Evolutionary conservation across 768 basidiomycete genomes (phyloP).

Genomic region (Auriscalpium microsporum): DNA sequence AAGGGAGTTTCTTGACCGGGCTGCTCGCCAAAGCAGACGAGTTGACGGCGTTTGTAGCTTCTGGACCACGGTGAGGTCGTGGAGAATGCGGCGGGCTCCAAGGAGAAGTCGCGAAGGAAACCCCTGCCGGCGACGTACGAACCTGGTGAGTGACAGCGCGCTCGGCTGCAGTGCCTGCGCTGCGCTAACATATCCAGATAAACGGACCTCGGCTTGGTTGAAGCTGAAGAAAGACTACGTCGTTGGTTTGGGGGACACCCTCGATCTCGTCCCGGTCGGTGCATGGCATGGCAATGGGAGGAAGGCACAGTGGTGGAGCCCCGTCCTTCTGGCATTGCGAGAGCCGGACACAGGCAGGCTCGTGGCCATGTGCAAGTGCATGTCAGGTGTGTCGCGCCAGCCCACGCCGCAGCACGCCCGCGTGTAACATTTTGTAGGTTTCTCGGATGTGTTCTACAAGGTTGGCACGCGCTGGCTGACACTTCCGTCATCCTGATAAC

Average conservation of each 20-base stretch:
- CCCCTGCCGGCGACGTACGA: conserved; percentile 82
- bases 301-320: conserved; percentile 90
- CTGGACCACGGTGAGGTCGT: conserved; percentile 45
- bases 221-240: conserved; percentile 94
- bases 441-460: conserved; percentile 78
- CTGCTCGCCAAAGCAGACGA: conserved; percentile 7
- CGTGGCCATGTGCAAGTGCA: conserved; percentile 84
- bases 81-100: conserved; percentile 27
- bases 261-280: conserved; percentile 63
- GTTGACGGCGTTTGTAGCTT: conserved; percentile 33
- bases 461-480: conserved; percentile 25
- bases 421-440: conserved; percentile 39
- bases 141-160: conserved; percentile 33
- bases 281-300: conserved; percentile 90
- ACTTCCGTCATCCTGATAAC: not conserved
- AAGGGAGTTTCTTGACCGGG: conserved; percentile 10
- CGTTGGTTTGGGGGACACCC: conserved; percentile 64
- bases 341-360: conserved; percentile 51
- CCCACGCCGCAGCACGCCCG: not conserved
- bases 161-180: not conserved
- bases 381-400: conserved; percentile 51
- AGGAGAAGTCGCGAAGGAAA: conserved; percentile 44
- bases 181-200: conserved; percentile 37
- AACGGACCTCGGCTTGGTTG: conserved; percentile 79
- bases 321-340: conserved; percentile 73